Conservation (phyloP, 2,329 filamentous ascomycete species). For the Aureobasidium subglaciale region DNA sequence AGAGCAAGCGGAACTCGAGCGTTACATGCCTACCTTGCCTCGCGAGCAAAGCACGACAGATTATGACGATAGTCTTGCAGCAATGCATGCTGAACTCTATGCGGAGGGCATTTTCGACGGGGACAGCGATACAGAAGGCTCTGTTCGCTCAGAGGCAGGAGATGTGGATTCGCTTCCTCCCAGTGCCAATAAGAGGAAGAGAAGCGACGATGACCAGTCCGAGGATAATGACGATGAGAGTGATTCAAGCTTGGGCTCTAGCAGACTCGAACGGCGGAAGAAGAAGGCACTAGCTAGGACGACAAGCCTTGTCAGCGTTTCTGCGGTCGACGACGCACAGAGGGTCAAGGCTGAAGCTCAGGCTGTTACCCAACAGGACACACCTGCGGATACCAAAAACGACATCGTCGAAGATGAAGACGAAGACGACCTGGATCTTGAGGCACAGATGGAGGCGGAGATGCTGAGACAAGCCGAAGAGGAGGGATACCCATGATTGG, state of each 20-base stretch:
- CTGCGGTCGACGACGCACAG: slow-evolving; percentile 28
- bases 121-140: slow-evolving; percentile 38
- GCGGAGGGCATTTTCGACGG: slow-evolving; percentile 49
- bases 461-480: slow-evolving; percentile 31
- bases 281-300: slow-evolving; percentile 41
- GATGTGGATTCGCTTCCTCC: slow-evolving; percentile 21
- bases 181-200: slow-evolving; percentile 26
- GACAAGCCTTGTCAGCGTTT: slow-evolving; percentile 40
- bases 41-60: slow-evolving; percentile 26
- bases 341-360: slow-evolving; percentile 27
- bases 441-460: slow-evolving; percentile 46
- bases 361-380: slow-evolving; percentile 35
- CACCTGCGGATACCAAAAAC: slow-evolving; percentile 28
- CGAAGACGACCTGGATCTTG: slow-evolving; percentile 52
- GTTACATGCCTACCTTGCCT: slow-evolving; percentile 41
- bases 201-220: slow-evolving; percentile 30
- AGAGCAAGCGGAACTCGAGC: slow-evolving; percentile 32
- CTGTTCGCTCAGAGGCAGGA: slow-evolving; percentile 22
- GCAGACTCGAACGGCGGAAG: slow-evolving; percentile 41
- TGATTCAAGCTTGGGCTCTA: slow-evolving; percentile 30
- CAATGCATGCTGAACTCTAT: slow-evolving; percentile 61
- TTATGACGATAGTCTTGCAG: slow-evolving; percentile 37
- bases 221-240: slow-evolving; percentile 32
- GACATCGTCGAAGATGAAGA: slow-evolving; percentile 28
- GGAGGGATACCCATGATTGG: slow-evolving; percentile 26